phyloP scores from a whole-genome alignment of 1,284 basidiomycete genomes.

The Boletus smithii region DNA sequence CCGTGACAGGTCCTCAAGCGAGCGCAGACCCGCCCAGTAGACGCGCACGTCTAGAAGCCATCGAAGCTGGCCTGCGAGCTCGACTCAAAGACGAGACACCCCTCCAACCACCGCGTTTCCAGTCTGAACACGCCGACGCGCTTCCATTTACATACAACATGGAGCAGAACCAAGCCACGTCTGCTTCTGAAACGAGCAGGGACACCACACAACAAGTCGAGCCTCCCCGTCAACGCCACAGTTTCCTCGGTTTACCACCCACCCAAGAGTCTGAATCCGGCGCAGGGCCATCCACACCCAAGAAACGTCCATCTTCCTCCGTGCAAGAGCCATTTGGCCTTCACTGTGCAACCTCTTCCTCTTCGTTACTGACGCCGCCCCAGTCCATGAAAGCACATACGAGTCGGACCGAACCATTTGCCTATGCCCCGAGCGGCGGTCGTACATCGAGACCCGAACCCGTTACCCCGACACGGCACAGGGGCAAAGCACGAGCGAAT shows the following conservation, averaged over 20 bases:
- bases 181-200: too few relatives aligned
- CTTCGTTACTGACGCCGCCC: conserved; percentile 23
- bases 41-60: conserved; percentile 11
- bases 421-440: too few relatives aligned
- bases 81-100: too few relatives aligned
- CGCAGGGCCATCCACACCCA: conserved; percentile 12
- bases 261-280: conserved; percentile 9
- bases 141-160: conserved; percentile 19
- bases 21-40: conserved; percentile 6
- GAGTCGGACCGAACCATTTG: too few relatives aligned
- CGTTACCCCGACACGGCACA: conserved; percentile 22
- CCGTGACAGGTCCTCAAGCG: too few relatives aligned
- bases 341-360: not conserved
- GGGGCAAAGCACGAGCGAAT: conserved; percentile 23
- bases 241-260: conserved; percentile 22
- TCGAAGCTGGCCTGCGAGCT: conserved; percentile 16
- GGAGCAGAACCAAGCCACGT: not conserved
- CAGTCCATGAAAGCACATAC: conserved; percentile 2
- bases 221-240: conserved; percentile 6
- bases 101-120: too few relatives aligned
- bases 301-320: not conserved
- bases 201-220: too few relatives aligned
- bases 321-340: not conserved
- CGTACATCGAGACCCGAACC: not conserved
- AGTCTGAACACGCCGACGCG: not conserved